Base-by-base conservation (phyloP, 108 stramenopile genomes). In the Skeletonema potamos region DNA sequence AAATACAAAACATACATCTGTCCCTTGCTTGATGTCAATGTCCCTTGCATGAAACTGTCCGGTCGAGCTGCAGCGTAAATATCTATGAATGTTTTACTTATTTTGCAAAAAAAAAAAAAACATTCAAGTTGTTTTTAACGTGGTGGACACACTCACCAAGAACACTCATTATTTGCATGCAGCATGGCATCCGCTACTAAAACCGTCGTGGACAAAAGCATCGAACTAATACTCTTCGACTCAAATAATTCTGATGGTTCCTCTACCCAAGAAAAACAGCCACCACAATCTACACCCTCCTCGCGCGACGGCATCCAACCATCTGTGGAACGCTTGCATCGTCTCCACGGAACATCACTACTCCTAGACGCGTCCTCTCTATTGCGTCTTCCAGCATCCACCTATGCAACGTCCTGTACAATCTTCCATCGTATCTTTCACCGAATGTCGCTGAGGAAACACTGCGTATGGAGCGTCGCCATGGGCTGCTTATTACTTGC, bases 341-440 rank as follows among this genome's bases (percentile, higher is more conserved):
- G 90, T 28, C 70, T 88, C 22, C 89, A 94, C 62, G 92, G 92
- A 30, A 87, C 86, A 0, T 90, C 89, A 15, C 64, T 94, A 0
- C 70, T 94, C 3, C 66, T 58, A 4, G 82, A 77, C 29, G 85
- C 81, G 10, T 66, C 71, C 22, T 72, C 55, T 1, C 57, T 87
- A 11, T 54, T 84, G 3, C 54, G 64, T 3, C 54, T 84, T 12
- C 15, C 72, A 5, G 58, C 79, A 12, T 81, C 82, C 11, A 70
- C 69, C 8, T 82, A 73, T 54, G 77, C 77, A 55, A 82, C 84
- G 26, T 58, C 77, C 3, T 76, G 70, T 64, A 68, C 74, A 12
- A 85, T 92, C 10, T 89, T 94, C 64, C 92, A 94, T 64, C 85
- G 90, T 6, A 82, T 84, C 55, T 94, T 76, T 71, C 90, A 91